Evolutionary conservation across 2,329 filamentous ascomycete genomes (phyloP).

Genomic region (Corniculantispora saksenae): DNA sequence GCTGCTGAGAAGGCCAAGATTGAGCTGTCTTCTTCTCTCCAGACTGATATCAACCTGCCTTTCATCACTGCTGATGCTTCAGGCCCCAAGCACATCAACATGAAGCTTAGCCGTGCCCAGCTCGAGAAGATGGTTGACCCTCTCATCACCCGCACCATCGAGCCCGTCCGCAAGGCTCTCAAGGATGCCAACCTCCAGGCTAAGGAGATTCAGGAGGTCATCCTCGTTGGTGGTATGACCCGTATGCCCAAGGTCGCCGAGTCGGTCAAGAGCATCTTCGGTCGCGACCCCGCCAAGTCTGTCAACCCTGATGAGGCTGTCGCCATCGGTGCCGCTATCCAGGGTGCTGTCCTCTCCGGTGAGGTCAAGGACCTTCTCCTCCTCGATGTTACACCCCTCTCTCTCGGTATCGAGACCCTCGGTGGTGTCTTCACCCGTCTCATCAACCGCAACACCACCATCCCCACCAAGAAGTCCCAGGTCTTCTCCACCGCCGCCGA

Average conservation of each 20-base stretch:
- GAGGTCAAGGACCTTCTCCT: conserved; percentile 95
- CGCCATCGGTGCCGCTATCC: conserved; percentile 94
- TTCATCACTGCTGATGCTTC: conserved; percentile 97
- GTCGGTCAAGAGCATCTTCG: conserved; percentile 95
- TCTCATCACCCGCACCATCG: conserved; percentile 81
- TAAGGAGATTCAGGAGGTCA: conserved; percentile 96
- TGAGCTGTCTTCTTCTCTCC: conserved; percentile 89
- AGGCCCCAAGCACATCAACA: conserved; percentile 97
- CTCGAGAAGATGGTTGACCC: conserved; percentile 92
- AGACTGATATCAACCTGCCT: conserved; percentile 97
- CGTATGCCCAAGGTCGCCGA: conserved; percentile 98
- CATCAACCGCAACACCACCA: conserved; percentile 99
- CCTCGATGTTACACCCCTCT: conserved; percentile 92
- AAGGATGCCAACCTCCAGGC: conserved; percentile 91
- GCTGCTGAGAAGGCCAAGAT: conserved; percentile 99
- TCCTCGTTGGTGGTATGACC: conserved; percentile 98
- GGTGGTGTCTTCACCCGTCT: conserved; percentile 96
- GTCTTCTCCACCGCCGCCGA: conserved; percentile 96
- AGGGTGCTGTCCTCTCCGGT: conserved; percentile 94
- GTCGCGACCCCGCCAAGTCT: conserved; percentile 93
- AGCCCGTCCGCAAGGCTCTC: conserved; percentile 92
- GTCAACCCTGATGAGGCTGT: conserved; percentile 99
- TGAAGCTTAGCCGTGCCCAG: conserved; percentile 87
- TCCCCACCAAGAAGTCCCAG: conserved; percentile 98
- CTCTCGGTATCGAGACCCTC: conserved; percentile 96